Base-by-base conservation (phyloP, 208 protist species). In the Angomonas deanei region DNA sequence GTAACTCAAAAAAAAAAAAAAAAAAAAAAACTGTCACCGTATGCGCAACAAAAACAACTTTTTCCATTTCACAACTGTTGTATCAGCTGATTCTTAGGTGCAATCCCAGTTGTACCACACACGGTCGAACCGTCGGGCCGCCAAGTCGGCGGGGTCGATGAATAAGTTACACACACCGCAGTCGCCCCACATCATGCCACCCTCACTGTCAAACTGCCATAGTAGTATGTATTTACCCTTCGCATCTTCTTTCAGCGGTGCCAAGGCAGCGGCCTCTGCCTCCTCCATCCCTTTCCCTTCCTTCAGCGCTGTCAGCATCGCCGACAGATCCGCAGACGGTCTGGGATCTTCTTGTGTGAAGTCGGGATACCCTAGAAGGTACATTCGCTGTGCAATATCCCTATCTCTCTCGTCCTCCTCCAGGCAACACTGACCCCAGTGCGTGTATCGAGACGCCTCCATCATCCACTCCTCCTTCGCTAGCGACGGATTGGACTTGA, bases 71-170 rank as follows among this genome's bases (percentile, higher is more conserved):
- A 5, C 8, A 50, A 21, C 46, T 19, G n/a, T 50, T 19, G 26
- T 23, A 39, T 42, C 61, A n/a, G n/a, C n/a, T n/a, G n/a, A n/a
- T n/a, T n/a, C n/a, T n/a, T 42, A 42, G 11, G 15, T 15, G 30
- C 66, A 71, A 33, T 71, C 66, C 66, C 66, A 71, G 36, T 33
- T 66, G 66, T 46, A 71, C 48, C 49, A 71, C 0, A 59, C 58
- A 2, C 39, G 21, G 59, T 63, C 59, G 39, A 71, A 71, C 15
- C 46, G 6, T n/a, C 57, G 38, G 11, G 15, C 32, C 23, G 30
- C 38, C 21, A 71, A 23, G 53, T 71, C 58, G 17, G 30, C 56
- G 4, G 36, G 24, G 2, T 26, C 15, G 24, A 71, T 71, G 52
- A 71, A 71, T 17, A 71, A 49, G 49, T 65, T 65, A 10, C 53